Percentiles rank a stretch among this genome's conserved stretches.
Evolutionary conservation across 768 basidiomycete species (phyloP).

Genomic region (Chalciporus sphaerocephalus): DNA sequence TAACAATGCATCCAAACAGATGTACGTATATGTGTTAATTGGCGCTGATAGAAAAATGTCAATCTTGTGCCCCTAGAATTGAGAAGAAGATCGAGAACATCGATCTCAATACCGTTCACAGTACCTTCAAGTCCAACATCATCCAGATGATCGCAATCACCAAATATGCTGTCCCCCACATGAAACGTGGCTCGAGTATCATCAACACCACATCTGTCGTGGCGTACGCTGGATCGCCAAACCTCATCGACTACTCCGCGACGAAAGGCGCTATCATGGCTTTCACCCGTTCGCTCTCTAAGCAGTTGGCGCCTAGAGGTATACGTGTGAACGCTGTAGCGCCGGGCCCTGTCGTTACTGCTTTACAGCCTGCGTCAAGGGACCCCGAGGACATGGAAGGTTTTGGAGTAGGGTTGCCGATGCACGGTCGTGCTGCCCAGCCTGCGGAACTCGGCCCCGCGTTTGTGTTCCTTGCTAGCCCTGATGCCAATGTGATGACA

Average conservation of each 20-base stretch:
- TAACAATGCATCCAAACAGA: conserved; percentile 54
- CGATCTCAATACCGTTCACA: conserved; percentile 48
- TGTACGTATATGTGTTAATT: conserved; percentile 5
- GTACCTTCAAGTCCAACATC: conserved; percentile 56
- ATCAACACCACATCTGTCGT: conserved; percentile 63
- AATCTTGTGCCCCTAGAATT: conserved; percentile 38
- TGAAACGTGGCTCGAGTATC: conserved; percentile 54
- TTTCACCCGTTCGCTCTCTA: conserved; percentile 52
- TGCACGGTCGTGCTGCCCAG: conserved; percentile 47
- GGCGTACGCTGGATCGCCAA: conserved; percentile 34
- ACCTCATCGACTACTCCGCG: conserved; percentile 46
- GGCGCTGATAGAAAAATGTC: too few species aligned
- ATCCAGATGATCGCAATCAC: conserved; percentile 55
- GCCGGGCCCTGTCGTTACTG: conserved; percentile 54
- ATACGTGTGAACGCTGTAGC: conserved; percentile 53
- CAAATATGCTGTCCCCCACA: conserved; percentile 53
- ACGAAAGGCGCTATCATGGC: conserved; percentile 60
- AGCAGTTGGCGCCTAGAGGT: conserved; percentile 50
- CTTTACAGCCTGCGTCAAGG: conserved; percentile 54
- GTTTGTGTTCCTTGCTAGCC: conserved; percentile 52
- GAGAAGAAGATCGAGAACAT: conserved; percentile 44
- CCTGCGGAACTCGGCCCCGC: conserved; percentile 50
- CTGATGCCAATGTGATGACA: conserved; percentile 39
- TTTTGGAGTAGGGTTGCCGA: conserved; percentile 45
- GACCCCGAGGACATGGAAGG: conserved; percentile 53